Base-by-base conservation (phyloP, 2,329 filamentous ascomycete genomes). In the Venturia nashicola region DNA sequence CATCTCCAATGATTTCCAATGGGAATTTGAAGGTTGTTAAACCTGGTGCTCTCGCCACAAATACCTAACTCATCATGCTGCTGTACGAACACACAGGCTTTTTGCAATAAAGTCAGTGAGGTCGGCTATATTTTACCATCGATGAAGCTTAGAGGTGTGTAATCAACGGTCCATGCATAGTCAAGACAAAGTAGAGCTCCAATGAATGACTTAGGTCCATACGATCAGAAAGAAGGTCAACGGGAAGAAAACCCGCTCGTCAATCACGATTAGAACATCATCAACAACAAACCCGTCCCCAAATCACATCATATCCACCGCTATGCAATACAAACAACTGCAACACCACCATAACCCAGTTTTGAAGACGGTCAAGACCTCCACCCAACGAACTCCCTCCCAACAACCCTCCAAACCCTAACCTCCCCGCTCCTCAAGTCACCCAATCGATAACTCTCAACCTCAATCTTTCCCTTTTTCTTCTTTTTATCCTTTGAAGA, bases 391-490 rank as follows among this genome's bases (percentile, higher is more conserved):
- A 92, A 99, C 72, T 83, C 87, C 70, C 90, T 83, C 46, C 90
- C 89, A 85, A 97, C 96, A 57, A 97, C 89, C 65, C 94, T 85
- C 94, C 94, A 99, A 66, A 99, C 91, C 79, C 94, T 93, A 70
- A 97, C 92, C 78, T 99, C 94, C 20, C 94, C 94, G 75, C 88
- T 93, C 72, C 90, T 83, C 73, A 99, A 72, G 77, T 99, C 94
- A 55, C 92, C 91, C 66, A 99, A 82, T 78, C 92, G 90, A 78
- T 93, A 97, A 76, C 91, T 96, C 80, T 97, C 93, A 66, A 90
- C 79, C 79, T 95, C 94, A 63, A 95, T 87, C 80, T 97, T 97
- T 75, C 63, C 63, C 60, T 63, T 65, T 44, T 62, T 62, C 46
- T 44, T 44, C 12, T 43, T 44, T 39, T 44, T 60, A n/a, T 60